phyloP scores from a whole-genome alignment of 2,329 filamentous ascomycete genomes.

The Cordyceps fumosorosea region DNA sequence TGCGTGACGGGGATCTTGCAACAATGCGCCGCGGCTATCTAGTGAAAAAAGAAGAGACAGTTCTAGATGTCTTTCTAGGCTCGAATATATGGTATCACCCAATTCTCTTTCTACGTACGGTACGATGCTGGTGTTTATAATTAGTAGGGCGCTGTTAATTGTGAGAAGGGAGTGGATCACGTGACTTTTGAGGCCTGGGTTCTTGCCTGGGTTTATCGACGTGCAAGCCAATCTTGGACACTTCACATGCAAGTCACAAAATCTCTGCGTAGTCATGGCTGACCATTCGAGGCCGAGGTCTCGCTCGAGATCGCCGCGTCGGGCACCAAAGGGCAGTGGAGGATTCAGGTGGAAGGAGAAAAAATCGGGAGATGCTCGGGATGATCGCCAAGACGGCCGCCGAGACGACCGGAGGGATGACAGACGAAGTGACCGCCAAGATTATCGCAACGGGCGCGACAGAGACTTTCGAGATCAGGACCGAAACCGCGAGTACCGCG shows the following conservation, averaged over 20 bases:
- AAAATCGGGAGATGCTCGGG: constrained; percentile 36
- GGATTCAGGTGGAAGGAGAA: constrained; percentile 56
- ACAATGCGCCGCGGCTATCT: too few relatives aligned
- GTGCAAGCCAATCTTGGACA: not conserved
- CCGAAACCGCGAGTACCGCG: constrained; percentile 29
- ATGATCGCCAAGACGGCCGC: constrained; percentile 30
- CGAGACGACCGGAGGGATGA: constrained; percentile 36
- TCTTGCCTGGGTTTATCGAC: not conserved
- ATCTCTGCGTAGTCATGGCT: constrained; percentile 17
- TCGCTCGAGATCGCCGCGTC: constrained; percentile 23
- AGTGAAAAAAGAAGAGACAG: too few relatives aligned
- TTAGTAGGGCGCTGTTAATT: not conserved
- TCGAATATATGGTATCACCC: too few relatives aligned
- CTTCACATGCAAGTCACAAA: not conserved
- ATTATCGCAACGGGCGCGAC: constrained; percentile 22
- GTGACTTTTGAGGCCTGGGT: not conserved
- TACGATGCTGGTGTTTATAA: too few relatives aligned
- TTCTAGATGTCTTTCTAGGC: too few relatives aligned
- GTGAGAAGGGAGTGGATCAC: not conserved
- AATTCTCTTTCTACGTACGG: too few relatives aligned
- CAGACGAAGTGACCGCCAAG: constrained; percentile 19
- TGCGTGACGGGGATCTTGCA: too few relatives aligned
- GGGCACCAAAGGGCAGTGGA: constrained; percentile 25
- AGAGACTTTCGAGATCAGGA: constrained; percentile 20
- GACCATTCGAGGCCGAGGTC: constrained; percentile 19